Conservation (phyloP, 768 basidiomycete genomes). For the Leccinum variicolor region DNA sequence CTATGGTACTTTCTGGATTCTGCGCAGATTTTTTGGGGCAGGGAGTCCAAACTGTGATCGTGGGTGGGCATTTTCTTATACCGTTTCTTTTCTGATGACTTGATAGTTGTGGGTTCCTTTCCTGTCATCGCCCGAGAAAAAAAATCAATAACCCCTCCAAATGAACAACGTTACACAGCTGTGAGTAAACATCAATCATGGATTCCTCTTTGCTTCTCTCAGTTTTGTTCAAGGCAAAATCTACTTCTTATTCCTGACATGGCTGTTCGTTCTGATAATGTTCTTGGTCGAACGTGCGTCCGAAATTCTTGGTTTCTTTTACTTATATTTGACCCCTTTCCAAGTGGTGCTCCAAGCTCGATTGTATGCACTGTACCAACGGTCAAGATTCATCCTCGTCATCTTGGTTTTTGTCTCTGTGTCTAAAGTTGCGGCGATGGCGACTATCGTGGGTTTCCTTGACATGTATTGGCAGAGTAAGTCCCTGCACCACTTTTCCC, state of each 20-base stretch:
- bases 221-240: background rate
- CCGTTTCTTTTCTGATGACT: background rate
- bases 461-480: background rate
- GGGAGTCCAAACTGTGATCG: background rate
- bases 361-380: background rate
- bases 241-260: slow-evolving; percentile 6
- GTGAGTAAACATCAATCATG: background rate
- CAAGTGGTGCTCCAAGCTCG: background rate
- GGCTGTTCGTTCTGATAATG: background rate
- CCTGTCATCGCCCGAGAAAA: background rate
- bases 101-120: slow-evolving; percentile 16
- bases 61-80: background rate
- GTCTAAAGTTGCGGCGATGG: too few relatives aligned
- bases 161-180: background rate
- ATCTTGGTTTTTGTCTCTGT: background rate
- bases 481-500: too few relatives aligned
- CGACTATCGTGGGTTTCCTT: background rate
- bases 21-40: slow-evolving; percentile 13
- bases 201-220: background rate
- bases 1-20: background rate
- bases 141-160: background rate
- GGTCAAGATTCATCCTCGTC: background rate
- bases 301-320: background rate
- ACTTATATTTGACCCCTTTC: background rate
- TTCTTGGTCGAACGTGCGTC: slow-evolving; percentile 6